phyloP scores from a whole-genome alignment of 345 rosid genomes.

The Noccaea bulbosa region DNA sequence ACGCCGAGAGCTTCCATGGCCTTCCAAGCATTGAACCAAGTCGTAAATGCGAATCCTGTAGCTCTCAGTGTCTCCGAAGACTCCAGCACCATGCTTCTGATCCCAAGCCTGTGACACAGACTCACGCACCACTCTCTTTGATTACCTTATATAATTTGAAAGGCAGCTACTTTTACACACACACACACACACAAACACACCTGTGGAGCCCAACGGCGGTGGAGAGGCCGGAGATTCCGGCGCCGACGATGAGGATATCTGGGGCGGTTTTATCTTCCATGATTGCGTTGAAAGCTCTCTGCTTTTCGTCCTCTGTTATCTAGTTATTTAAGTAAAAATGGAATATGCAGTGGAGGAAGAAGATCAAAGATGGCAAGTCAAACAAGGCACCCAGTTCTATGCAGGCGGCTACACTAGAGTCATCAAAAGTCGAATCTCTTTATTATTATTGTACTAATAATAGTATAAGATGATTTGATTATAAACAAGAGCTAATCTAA shows the following conservation, averaged over 20 bases:
- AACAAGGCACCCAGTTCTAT: constrained; percentile 36
- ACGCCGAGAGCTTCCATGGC: constrained; percentile 71
- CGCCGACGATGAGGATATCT: constrained; percentile 64
- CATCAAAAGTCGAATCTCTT: not conserved
- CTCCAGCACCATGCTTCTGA: constrained; percentile 70
- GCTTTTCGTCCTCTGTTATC: constrained; percentile 4
- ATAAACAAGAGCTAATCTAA: not conserved
- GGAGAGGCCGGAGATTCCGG: constrained; percentile 70
- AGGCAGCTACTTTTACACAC: not conserved
- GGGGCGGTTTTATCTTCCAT: constrained; percentile 39
- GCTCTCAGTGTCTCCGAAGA: constrained; percentile 59
- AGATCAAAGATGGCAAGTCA: constrained; percentile 35
- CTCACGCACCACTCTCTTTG: constrained; percentile 9
- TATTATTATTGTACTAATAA: not conserved
- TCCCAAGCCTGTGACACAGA: constrained; percentile 59
- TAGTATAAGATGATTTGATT: too few species aligned
- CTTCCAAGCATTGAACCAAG: constrained; percentile 74
- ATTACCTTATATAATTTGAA: constrained; percentile 4
- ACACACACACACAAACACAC: constrained; percentile 31
- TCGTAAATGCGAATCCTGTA: constrained; percentile 57
- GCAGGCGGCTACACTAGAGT: constrained; percentile 18
- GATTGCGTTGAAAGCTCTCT: constrained; percentile 27
- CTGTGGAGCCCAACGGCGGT: constrained; percentile 69
- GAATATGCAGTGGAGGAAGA: not conserved
- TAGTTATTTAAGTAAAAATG: not conserved